Evolutionary conservation across 345 rosid species (phyloP), one percentile per base, ranked within the genome.

Genomic region (Eucalyptus cloeziana): DNA sequence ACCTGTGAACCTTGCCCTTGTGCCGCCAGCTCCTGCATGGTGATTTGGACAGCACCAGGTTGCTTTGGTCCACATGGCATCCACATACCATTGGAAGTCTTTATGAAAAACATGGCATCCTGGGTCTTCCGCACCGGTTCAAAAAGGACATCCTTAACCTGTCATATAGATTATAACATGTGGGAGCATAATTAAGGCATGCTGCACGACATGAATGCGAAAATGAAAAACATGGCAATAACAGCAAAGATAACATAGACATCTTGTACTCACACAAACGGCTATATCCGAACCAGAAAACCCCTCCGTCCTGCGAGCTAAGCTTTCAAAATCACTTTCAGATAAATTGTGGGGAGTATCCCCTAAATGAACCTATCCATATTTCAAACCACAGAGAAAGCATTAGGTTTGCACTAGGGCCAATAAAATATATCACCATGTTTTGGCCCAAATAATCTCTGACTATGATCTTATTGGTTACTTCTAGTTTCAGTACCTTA

Each of bases 111-210:
- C 98, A 96, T 95, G 27, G 99, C 99, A 92, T 97, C 99, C 87
- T 94, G 97, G 14, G 99, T 96, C 92, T 97, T 96, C 56, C 99
- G 97, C 87, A 97, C 99, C 85, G 99, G 99, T 90, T 97, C 99
- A 89, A 97, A 97, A 17, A 97, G 95, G 86, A 97, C 99, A 92
- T 96, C 99, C 90, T 96, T 97, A 44, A 97, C 98, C 99, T 97
- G 94, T 71, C 49, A 87, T 11, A 76, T 49, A 69, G 52, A 64
- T 71, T 50, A 86, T 30, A 62, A 13, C 69, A 62, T 43, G 44
- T 16, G 49, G 25, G 33, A 60, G 24, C 52, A 50, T 30, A 79
- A 56, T 44, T 81, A 79, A 21, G 10, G 88, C 88, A 54, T 58
- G 69, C 85, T 88, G 52, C 87, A 54, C 49, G 40, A 86, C 31